phyloP scores from a whole-genome alignment of 2,329 filamentous ascomycete species.

The Sporothrix globosa region DNA sequence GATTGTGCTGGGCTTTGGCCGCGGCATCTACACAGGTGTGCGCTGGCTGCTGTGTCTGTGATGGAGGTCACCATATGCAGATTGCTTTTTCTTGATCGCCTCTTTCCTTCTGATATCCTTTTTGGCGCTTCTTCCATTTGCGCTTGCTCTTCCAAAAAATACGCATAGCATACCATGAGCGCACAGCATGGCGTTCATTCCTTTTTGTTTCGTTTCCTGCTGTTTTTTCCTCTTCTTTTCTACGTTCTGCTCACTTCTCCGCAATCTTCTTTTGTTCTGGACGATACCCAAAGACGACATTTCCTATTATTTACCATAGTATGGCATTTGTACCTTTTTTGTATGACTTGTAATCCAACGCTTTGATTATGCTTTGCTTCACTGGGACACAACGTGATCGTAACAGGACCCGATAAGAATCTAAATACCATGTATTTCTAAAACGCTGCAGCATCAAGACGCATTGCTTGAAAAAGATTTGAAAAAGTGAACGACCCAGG shows the following conservation, averaged over 20 bases:
- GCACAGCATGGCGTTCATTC: conserved; percentile 1
- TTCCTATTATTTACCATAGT: conserved; percentile 18
- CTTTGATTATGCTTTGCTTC: background rate
- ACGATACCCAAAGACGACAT: conserved; percentile 33
- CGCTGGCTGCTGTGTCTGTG: conserved; percentile 84
- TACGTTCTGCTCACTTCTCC: background rate
- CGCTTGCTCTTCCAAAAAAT: background rate
- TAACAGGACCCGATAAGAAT: background rate
- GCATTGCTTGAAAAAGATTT: background rate
- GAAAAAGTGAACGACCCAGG: background rate
- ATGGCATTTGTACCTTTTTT: conserved; percentile 19
- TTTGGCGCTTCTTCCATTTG: background rate
- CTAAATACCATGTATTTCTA: background rate
- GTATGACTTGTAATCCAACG: background rate
- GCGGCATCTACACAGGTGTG: conserved; percentile 61
- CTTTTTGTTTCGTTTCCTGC: background rate
- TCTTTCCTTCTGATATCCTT: no score
- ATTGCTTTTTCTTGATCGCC: background rate
- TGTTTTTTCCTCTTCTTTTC: background rate
- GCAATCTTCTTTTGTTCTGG: conserved; percentile 8
- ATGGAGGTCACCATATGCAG: conserved; percentile 31
- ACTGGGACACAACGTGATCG: background rate
- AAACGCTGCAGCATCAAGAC: conserved; percentile 3
- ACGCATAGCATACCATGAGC: background rate
- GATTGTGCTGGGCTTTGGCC: conserved; percentile 64